A percentile compares a stretch with the other conserved stretches of the same genome.
Evolutionary conservation across 2,329 filamentous ascomycete genomes (phyloP).

Genomic region (Aspergillus hiratsukae): DNA sequence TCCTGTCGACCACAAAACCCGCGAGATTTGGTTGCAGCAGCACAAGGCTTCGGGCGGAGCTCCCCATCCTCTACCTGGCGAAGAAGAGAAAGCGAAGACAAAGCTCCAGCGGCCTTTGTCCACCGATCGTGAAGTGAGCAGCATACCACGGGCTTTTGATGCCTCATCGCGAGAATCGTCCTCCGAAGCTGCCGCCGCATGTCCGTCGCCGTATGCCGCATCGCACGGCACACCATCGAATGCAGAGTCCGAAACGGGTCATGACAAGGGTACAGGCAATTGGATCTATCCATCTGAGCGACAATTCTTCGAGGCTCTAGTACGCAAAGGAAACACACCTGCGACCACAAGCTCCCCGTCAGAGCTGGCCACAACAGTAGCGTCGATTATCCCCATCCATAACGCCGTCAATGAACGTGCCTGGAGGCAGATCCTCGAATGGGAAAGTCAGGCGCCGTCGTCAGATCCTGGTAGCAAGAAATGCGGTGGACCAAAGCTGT

Average conservation of each 20-base stretch:
- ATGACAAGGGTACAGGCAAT: conserved; percentile 67
- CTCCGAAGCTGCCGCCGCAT: conserved; percentile 19
- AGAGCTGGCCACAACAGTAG: conserved; percentile 67
- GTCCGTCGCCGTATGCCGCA: conserved; percentile 30
- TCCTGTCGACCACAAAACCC: conserved; percentile 85
- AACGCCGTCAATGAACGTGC: conserved; percentile 97
- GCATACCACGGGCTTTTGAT: conserved; percentile 64
- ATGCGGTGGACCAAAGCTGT: conserved; percentile 74
- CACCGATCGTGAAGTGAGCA: conserved; percentile 68
- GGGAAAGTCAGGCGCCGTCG: conserved; percentile 67
- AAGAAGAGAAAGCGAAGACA: conserved; percentile 20
- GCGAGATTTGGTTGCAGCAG: conserved; percentile 75
- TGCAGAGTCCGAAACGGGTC: conserved; percentile 71
- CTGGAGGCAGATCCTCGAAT: conserved; percentile 84
- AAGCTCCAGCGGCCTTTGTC: conserved; percentile 50
- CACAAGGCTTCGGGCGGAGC: conserved; percentile 34
- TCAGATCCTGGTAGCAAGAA: conserved; percentile 56
- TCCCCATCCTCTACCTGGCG: conserved; percentile 29
- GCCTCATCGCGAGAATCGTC: conserved; percentile 13
- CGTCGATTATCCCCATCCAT: conserved; percentile 90
- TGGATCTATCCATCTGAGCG: conserved; percentile 97
- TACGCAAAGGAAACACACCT: conserved; percentile 79
- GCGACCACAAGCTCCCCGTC: conserved; percentile 39
- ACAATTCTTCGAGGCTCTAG: conserved; percentile 97
- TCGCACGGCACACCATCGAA: conserved; percentile 56